Conservation (phyloP, 495 filamentous ascomycete genomes). For the Talaromyces thailandensis region DNA sequence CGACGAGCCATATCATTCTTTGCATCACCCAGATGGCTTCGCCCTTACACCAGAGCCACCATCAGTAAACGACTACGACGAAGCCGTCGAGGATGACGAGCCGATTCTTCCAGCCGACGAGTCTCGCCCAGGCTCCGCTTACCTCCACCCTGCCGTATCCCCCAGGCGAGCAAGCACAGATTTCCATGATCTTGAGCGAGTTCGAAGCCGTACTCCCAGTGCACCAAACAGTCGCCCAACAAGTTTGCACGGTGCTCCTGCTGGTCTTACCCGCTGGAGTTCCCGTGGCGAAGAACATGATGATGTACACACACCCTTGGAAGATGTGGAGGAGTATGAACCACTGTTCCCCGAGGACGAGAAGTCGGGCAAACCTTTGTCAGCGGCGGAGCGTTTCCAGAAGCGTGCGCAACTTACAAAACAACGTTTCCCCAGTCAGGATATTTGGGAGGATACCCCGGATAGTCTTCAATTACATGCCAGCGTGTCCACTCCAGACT, state of each 20-base stretch:
- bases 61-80: slow-evolving; percentile 18
- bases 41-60: slow-evolving; percentile 28
- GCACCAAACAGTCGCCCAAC: slow-evolving; percentile 60
- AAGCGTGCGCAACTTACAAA: slow-evolving; percentile 50
- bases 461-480: slow-evolving; percentile 75
- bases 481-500: slow-evolving; percentile 75
- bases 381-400: slow-evolving; percentile 53
- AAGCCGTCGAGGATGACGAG: slow-evolving; percentile 44
- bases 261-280: slow-evolving; percentile 37
- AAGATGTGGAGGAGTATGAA: slow-evolving; percentile 91
- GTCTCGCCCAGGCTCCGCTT: slow-evolving; percentile 66
- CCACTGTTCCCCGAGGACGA: slow-evolving; percentile 88
- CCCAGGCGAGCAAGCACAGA: slow-evolving; percentile 53
- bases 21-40: slow-evolving; percentile 55
- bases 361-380: slow-evolving; percentile 46
- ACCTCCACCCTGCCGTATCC: slow-evolving; percentile 64
- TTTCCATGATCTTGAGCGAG: slow-evolving; percentile 33
- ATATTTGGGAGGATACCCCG: slow-evolving; percentile 96
- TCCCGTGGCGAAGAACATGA: slow-evolving; percentile 44
- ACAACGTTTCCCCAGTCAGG: slow-evolving; percentile 83
- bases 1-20: slow-evolving; percentile 54
- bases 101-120: slow-evolving; percentile 92
- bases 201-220: slow-evolving; percentile 43
- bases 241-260: slow-evolving; percentile 46
- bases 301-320: slow-evolving; percentile 58